phyloP scores from a whole-genome alignment of 1,284 basidiomycete genomes.

The Trametes hirsuta region DNA sequence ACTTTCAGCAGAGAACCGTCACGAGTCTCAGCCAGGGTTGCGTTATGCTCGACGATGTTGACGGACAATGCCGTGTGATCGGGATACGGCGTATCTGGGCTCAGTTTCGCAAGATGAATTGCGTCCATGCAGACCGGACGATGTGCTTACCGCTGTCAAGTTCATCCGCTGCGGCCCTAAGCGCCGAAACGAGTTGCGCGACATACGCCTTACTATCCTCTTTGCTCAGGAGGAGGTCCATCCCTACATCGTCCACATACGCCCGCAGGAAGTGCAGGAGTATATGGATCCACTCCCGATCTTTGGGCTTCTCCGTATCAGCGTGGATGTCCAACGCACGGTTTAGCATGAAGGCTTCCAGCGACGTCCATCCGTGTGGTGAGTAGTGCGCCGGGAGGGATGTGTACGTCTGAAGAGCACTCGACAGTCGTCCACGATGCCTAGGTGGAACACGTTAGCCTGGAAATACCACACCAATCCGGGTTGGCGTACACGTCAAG shows the following conservation, averaged over 20 bases:
- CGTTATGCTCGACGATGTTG: conserved; percentile 43
- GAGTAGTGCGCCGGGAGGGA: conserved; percentile 84
- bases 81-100: conserved; percentile 62
- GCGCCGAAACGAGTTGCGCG: conserved; percentile 49
- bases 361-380: conserved; percentile 74
- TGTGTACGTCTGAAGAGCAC: conserved; percentile 70
- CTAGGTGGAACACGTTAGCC: conserved; percentile 41
- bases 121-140: neutral
- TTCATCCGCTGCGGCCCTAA: conserved; percentile 50
- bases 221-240: conserved; percentile 55
- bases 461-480: neutral
- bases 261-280: conserved; percentile 71
- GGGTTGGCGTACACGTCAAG: conserved; percentile 73
- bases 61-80: conserved; percentile 72
- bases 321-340: conserved; percentile 69
- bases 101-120: neutral
- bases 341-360: conserved; percentile 78
- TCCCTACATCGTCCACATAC: conserved; percentile 57
- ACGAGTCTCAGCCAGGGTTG: conserved; percentile 52
- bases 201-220: conserved; percentile 58
- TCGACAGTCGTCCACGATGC: conserved; percentile 62
- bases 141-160: conserved; percentile 59
- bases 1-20: conserved; percentile 70
- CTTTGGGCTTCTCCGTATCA: conserved; percentile 53
- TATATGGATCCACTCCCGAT: conserved; percentile 76